Evolutionary conservation across 805 yeast species (phyloP), one percentile per base, ranked within the genome.

Genomic region (Ogataea siamensis): DNA sequence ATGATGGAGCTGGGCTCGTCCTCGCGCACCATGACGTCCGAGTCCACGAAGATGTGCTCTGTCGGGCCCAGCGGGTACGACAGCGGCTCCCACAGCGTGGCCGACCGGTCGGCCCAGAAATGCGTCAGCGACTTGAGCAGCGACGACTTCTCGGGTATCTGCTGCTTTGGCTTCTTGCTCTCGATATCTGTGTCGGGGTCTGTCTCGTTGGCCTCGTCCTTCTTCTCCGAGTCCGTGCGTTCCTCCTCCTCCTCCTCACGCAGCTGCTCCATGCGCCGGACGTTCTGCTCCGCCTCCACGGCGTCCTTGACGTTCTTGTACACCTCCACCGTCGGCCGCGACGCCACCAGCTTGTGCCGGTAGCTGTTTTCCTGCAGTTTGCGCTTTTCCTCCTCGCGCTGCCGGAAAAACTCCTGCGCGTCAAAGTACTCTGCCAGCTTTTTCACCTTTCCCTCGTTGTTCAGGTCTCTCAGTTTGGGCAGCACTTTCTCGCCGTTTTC

Each of bases 51-150:
- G 1, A 91, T 77, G 58, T 93, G 98, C 55, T 93, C 98, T 0
- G 83, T 73, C 0, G 88, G 73, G 27, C 65, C 72, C 38, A 89
- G 68, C 2, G 98, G 96, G 60, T 88, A 89, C 13, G 76, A 82
- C 22, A 93, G 67, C 0, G 96, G 95, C 48, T 86, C 88, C 98
- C 98, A 94, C 14, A 93, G 71, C 2, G 94, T 83, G 0, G 97
- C 93, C 1, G 98, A 86, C 53, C 99, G 68, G 62, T 93, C 98
- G 1, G 97, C 97, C 98, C 98, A 93, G 61, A 93, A 93, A 51
- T 81, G 87, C 0, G 95, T 77, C 39, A 94, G 66, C 0, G 95
- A 79, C 51, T 85, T 87, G 66, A 93, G 74, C 23, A 93, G 61
- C 1, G 96, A 82, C 15, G 80, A 76, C 48, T 78, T 76, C 53